These are phyloP conservation scores for Pseudoturritis turrita DNA, from an alignment of 345 rosid species.

Conservation along the genomic window DNA sequence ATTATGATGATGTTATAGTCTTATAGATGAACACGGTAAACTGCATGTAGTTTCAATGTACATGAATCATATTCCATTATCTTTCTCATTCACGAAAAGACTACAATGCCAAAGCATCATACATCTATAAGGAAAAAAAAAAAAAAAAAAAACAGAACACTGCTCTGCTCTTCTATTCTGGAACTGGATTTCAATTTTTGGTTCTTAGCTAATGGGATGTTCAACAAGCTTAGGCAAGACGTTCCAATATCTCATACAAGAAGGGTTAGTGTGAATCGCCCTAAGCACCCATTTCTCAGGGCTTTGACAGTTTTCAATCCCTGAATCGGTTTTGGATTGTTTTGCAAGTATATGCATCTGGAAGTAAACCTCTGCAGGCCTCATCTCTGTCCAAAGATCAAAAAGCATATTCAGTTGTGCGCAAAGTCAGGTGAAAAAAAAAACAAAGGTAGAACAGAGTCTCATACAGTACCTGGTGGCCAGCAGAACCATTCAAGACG, in stretches of 20 bases:
- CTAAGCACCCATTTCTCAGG: slow-evolving; percentile 78
- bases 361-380: slow-evolving; percentile 82
- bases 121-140: not conserved
- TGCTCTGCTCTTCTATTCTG: not conserved
- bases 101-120: slow-evolving; percentile 7
- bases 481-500: slow-evolving; percentile 85
- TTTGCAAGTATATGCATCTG: slow-evolving; percentile 91
- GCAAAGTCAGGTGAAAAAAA: not conserved
- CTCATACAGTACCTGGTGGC: slow-evolving; percentile 67
- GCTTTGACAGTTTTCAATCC: slow-evolving; percentile 54
- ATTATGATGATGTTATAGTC: no score
- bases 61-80: slow-evolving; percentile 13
- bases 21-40: no score
- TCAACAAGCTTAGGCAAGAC: slow-evolving; percentile 50
- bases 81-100: not conserved
- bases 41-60: not conserved
- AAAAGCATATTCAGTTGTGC: not conserved
- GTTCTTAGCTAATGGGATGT: slow-evolving; percentile 6
- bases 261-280: slow-evolving; percentile 84
- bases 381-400: slow-evolving; percentile 56
- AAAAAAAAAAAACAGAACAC: slow-evolving; percentile 9
- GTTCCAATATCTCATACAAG: slow-evolving; percentile 74
- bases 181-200: not conserved
- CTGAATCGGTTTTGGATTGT: slow-evolving; percentile 35
- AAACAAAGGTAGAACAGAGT: not conserved